Evolutionary conservation across 306 rosid genomes (phyloP).

Genomic region (Pyrus bretschneideri): DNA sequence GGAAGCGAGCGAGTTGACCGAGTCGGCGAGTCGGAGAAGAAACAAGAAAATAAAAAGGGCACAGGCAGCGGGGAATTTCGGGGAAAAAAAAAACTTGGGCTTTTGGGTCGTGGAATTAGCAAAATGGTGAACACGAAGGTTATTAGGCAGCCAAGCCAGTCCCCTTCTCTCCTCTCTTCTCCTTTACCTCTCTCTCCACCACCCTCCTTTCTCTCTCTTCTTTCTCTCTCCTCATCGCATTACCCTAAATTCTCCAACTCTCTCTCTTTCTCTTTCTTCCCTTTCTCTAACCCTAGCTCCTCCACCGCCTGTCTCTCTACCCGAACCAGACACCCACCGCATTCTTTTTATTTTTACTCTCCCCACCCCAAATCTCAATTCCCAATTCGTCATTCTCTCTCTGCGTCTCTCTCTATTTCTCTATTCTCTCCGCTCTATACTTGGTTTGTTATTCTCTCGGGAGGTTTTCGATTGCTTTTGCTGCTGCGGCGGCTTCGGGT

Average conservation of each 20-base stretch:
- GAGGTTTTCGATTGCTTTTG: conserved; percentile 1
- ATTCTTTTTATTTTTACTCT: background rate
- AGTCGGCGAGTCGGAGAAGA: background rate
- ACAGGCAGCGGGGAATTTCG: conserved; percentile 9
- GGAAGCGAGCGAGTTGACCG: conserved; percentile 31
- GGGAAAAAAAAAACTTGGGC: conserved; percentile 15
- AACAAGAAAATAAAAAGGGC: conserved; percentile 23
- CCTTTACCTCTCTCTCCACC: conserved; percentile 23
- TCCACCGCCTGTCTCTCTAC: background rate
- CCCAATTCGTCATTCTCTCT: conserved; percentile 9
- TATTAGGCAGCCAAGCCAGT: conserved; percentile 18
- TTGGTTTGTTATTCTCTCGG: background rate
- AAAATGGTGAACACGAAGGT: conserved; percentile 60
- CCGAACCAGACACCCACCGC: conserved; percentile 4
- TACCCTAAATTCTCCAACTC: conserved; percentile 31
- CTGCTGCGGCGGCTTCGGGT: background rate
- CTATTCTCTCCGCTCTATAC: background rate
- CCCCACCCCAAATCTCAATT: background rate
- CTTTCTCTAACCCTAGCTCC: background rate
- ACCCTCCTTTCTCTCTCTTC: conserved; percentile 32
- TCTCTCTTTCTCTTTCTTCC: conserved; percentile 1
- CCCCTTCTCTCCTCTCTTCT: conserved; percentile 16
- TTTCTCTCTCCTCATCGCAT: conserved; percentile 32
- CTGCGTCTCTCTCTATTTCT: background rate
- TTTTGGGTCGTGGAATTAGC: conserved; percentile 45